Base-by-base conservation (phyloP, 495 filamentous ascomycete species). In the Trichoderma asperelloides region DNA sequence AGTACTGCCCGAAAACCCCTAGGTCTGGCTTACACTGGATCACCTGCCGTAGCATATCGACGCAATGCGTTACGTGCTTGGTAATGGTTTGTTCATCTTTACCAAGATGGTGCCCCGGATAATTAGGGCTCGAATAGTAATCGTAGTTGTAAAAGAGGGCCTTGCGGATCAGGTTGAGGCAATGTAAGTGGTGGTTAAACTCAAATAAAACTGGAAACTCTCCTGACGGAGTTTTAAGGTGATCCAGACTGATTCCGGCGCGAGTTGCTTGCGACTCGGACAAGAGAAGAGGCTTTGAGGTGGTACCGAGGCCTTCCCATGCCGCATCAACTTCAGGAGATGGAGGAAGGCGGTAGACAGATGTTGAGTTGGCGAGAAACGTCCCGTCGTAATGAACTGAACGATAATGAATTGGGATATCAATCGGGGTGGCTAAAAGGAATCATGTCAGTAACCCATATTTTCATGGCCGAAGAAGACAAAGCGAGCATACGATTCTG, bases 11-110 rank as follows among this genome's bases (percentile, higher is more conserved):
- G 15, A 71, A 39, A 28, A 74, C 55, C 64, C 71, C 72, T 8
- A 73, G 49, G 62, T 70, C 70, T 0, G 69, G 70, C n/a, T 66
- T 64, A 63, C 75, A 76, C 65, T 70, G 66, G 18, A 75, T 40
- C 13, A 67, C 68, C 65, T 77, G 66, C n/a, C 70, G 65, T 57
- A 77, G 64, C 25, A 71, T 62, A 28, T 73, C 47, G 16, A 73
- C 37, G 70, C 74, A 75, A 65, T 77, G 71, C 6, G 51, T 62
- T 11, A 69, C 62, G 47, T 74, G 73, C n/a, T 33, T 41, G 25
- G 39, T 8, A 37, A 65, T 25, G 33, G 45, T 45, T 3, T 57
- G n/a, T 5, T 21, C 21, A 21, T 57, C 49, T 12, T 21, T 27
- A n/a, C 49, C 49, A 27, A 57, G 49, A 21, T 57, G 49, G 18